phyloP scores from a whole-genome alignment of 495 filamentous ascomycete species.

The Entonaema liquescens region DNA sequence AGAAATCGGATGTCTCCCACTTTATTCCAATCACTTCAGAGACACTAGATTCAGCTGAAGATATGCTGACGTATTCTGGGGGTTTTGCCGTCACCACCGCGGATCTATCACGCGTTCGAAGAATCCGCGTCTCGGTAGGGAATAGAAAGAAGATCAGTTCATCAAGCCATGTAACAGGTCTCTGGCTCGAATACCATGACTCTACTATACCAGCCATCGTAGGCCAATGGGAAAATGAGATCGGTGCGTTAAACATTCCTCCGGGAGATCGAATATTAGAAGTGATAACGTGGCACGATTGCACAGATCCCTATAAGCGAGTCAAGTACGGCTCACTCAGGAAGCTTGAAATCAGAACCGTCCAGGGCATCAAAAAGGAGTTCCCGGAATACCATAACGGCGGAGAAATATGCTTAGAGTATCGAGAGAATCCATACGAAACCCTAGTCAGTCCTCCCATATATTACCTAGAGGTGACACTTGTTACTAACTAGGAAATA shows the following conservation, averaged over 20 bases:
- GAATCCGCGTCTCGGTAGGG: neutral
- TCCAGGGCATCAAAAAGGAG: neutral
- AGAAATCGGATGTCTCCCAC: neutral
- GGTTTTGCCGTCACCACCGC: neutral
- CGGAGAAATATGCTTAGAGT: neutral
- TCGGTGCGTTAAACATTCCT: constrained; percentile 1
- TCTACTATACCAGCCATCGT: neutral
- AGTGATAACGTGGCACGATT: constrained; percentile 21
- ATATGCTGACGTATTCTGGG: neutral
- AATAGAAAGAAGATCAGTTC: neutral
- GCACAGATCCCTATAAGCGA: constrained; percentile 4
- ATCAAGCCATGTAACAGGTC: neutral
- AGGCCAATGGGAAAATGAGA: neutral
- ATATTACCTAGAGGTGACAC: neutral
- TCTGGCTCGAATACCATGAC: neutral
- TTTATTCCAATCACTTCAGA: neutral
- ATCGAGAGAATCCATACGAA: neutral
- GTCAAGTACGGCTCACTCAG: constrained; percentile 9
- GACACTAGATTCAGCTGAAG: neutral
- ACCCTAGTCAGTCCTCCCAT: neutral
- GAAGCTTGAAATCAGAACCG: neutral
- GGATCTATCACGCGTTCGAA: neutral
- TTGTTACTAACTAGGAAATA: neutral
- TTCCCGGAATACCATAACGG: neutral
- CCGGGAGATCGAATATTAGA: constrained; percentile 14